These are phyloP conservation scores for Cicer arietinum DNA, from an alignment of 306 rosid genomes.

Conservation along the genomic window DNA sequence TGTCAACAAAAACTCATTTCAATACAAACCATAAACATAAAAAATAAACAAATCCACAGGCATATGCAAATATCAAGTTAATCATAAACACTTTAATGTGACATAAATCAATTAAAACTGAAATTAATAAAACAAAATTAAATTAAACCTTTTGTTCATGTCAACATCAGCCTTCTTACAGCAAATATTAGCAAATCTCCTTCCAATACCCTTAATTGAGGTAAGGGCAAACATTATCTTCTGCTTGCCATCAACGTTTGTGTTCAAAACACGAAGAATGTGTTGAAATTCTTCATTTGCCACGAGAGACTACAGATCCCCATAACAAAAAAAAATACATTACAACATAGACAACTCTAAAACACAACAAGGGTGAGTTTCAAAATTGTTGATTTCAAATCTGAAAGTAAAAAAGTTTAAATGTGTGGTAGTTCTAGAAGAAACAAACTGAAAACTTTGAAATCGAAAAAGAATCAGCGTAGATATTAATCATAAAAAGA, in stretches of 20 bases:
- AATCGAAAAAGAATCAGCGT: too few relatives aligned
- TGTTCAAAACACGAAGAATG: constrained; percentile 58
- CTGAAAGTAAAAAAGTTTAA: too few relatives aligned
- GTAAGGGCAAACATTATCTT: constrained; percentile 56
- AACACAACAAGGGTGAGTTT: not conserved
- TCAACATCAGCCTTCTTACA: constrained; percentile 61
- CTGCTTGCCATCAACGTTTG: constrained; percentile 59
- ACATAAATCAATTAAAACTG: too few relatives aligned
- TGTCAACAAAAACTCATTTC: too few relatives aligned
- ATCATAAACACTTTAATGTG: too few relatives aligned
- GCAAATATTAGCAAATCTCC: constrained; percentile 51
- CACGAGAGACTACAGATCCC: constrained; percentile 46
- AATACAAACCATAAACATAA: too few relatives aligned
- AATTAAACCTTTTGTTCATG: constrained; percentile 55
- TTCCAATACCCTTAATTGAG: constrained; percentile 59
- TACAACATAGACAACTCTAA: not conserved
- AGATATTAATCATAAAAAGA: too few relatives aligned
- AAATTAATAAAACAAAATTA: not conserved
- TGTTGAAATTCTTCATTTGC: constrained; percentile 61
- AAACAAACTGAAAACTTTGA: too few relatives aligned
- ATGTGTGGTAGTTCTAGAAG: too few relatives aligned
- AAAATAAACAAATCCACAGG: too few relatives aligned
- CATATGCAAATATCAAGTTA: too few relatives aligned
- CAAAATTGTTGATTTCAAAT: not conserved
- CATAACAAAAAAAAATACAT: not conserved